Evolutionary conservation across 2,329 filamentous ascomycete genomes (phyloP), one percentile per base, ranked within the genome.

Genomic region (Aureobasidium sp.): DNA sequence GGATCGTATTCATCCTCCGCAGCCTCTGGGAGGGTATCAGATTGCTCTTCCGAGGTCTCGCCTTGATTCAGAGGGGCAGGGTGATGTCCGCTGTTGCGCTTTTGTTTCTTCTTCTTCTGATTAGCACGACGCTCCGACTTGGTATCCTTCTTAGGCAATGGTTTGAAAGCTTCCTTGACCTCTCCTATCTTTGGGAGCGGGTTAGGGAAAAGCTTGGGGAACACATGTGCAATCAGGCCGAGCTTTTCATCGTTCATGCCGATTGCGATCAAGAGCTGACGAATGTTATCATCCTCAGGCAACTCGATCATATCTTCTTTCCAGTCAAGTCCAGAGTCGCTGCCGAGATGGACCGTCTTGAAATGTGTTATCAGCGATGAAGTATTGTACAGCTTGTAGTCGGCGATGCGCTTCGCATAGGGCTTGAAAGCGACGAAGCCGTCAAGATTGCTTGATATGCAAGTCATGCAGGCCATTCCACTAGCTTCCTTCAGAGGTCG

Each of bases 361-460:
- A 83, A 81, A 62, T 89, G 80, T 59, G 82, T 80, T 32, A 84
- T 79, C 17, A 88, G 74, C n/a, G 82, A 83, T 64, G 82, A 81
- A 10, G 78, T 69, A 63, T 73, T 74, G 66, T 74, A 77, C 26
- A 73, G 72, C 69, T 73, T 76, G 59, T 72, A 71, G 51, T 76
- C 74, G 53, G 72, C 69, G 47, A 73, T 72, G 43, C 73, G 72
- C 6, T 70, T 70, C 62, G 67, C 71, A 64, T 74, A 73, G 8
- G 73, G 72, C 61, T 69, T 67, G 44, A 69, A 67, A 55, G 69
- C 65, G 15, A 72, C 70, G 24, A 69, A 66, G 17, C 67, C 67
- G 52, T 70, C 67, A 3, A 59, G 53, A 5, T 32, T 44, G 17
- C 52, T 53, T 9, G 53, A 59, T 5, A 64, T 71, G 65, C 75